Evolutionary conservation across 2,329 filamentous ascomycete genomes (phyloP).

Genomic region (Colletotrichum agaves): DNA sequence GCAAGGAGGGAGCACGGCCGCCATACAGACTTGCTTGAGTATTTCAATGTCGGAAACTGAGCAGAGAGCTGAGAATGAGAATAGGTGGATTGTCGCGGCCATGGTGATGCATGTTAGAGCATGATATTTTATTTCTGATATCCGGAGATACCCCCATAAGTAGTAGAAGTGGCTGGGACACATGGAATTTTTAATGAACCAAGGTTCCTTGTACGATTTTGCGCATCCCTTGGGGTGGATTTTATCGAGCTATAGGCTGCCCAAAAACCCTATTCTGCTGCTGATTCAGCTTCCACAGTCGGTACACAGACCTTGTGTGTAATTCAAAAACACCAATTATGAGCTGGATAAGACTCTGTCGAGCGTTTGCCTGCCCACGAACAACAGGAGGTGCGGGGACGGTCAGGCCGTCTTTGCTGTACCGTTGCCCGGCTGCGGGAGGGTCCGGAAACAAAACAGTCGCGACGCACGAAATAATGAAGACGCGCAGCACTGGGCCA

Average conservation of each 20-base stretch:
- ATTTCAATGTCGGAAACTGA: neutral
- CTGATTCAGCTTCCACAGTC: no score
- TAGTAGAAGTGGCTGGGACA: neutral
- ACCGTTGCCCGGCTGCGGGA: slow-evolving; percentile 1
- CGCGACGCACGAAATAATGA: slow-evolving; percentile 3
- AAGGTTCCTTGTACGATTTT: neutral
- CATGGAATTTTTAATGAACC: neutral
- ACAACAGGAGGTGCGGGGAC: neutral
- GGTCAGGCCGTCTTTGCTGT: neutral
- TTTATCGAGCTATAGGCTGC: no score
- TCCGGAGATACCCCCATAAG: slow-evolving; percentile 25
- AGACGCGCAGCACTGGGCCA: no score
- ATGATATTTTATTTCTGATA: neutral
- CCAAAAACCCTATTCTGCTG: no score
- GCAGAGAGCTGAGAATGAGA: neutral
- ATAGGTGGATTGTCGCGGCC: neutral
- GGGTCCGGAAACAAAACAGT: slow-evolving; percentile 2
- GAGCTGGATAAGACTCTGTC: no score
- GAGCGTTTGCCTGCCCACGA: neutral
- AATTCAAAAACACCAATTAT: no score
- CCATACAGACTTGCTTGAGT: slow-evolving; percentile 5
- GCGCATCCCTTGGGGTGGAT: no score
- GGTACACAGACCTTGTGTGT: no score
- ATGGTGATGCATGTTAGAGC: neutral
- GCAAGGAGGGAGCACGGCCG: slow-evolving; percentile 51